A percentile compares a stretch with the other conserved stretches of the same genome.
Conservation (phyloP, 176 grass and related monocot species). For the Phyllostachys edulis region DNA sequence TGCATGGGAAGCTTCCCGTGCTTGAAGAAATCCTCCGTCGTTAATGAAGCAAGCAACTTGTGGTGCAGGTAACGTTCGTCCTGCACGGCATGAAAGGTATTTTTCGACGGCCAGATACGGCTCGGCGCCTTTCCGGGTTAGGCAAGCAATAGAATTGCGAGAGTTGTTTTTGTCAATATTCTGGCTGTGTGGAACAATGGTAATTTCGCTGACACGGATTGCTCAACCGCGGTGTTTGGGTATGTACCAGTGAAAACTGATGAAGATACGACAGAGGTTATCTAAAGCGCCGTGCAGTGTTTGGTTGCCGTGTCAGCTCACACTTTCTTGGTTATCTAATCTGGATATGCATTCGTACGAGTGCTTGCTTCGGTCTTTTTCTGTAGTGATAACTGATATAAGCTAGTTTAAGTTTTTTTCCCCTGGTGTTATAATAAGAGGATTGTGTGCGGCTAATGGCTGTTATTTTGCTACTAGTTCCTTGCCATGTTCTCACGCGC, state of each 20-base stretch:
- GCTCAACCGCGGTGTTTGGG: neutral
- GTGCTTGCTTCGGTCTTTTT: neutral
- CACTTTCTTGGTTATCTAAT: neutral
- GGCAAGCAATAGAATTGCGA: neutral
- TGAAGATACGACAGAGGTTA: constrained; percentile 10
- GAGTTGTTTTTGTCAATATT: neutral
- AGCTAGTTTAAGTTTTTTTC: no score
- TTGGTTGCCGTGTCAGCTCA: constrained; percentile 22
- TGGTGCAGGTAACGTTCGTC: neutral
- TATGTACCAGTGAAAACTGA: neutral
- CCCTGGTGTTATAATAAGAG: neutral
- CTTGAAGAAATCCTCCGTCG: neutral
- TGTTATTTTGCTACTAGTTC: neutral
- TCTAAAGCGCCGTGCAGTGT: neutral
- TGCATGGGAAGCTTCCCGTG: neutral
- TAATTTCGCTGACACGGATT: neutral
- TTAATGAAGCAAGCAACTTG: neutral
- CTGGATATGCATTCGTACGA: neutral
- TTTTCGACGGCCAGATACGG: neutral
- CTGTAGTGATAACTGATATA: neutral
- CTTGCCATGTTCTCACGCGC: neutral
- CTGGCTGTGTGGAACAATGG: neutral
- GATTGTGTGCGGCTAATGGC: neutral
- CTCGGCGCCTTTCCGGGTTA: neutral
- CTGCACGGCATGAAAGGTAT: neutral